These are phyloP conservation scores for Crithidia thermophila DNA, from an alignment of 208 protist species.

Conservation along the genomic window DNA sequence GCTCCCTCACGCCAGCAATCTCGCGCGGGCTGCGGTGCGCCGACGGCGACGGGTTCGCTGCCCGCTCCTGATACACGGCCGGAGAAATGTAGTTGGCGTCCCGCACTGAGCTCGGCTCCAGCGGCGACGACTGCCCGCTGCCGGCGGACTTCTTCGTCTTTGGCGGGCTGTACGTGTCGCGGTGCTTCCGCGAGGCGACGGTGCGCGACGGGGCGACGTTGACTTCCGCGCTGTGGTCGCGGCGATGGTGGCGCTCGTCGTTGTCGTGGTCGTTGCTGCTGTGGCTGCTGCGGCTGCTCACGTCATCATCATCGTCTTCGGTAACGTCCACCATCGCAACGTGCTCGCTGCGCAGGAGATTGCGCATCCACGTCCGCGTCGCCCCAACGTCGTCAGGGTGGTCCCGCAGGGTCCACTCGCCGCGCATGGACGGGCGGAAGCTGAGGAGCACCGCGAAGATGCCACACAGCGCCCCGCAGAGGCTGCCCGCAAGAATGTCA, in stretches of 20 bases:
- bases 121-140: constrained; percentile 5
- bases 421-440: constrained; percentile 31
- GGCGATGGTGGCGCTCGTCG: background rate
- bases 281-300: no score
- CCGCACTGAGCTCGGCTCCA: background rate
- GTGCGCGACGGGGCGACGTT: background rate
- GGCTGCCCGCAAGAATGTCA: constrained; percentile 70
- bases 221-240: background rate
- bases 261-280: background rate
- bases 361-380: background rate
- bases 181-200: background rate
- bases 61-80: background rate
- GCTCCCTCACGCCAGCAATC: no score
- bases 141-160: background rate
- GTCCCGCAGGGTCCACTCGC: constrained; percentile 50
- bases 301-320: background rate
- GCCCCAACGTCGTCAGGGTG: constrained; percentile 22
- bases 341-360: background rate
- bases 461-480: constrained; percentile 57
- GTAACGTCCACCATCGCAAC: background rate
- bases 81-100: background rate
- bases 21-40: background rate
- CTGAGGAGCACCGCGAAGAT: constrained; percentile 43
- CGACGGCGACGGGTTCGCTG: constrained; percentile 7
- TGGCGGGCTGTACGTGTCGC: background rate